Conservation (phyloP, 2,329 filamentous ascomycete species). For the Talaromyces amestolkiae region DNA sequence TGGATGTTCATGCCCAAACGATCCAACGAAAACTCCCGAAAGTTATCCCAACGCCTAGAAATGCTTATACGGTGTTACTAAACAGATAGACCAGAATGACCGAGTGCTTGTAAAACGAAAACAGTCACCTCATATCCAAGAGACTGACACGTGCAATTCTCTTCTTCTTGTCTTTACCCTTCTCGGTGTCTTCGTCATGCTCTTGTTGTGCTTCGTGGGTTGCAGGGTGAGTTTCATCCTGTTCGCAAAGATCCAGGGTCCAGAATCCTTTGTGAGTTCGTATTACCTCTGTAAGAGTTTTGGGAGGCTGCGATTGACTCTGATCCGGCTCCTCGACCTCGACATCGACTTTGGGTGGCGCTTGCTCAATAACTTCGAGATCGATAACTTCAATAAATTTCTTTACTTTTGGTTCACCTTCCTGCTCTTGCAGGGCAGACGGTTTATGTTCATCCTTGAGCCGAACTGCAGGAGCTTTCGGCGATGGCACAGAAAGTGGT, state of each 20-base stretch:
- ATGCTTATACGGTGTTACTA: constrained; percentile 18
- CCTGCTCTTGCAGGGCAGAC: not conserved
- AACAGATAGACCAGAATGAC: not conserved
- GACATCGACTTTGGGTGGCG: not conserved
- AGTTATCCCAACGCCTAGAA: not conserved
- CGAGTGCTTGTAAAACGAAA: not conserved
- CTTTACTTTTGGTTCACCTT: not conserved
- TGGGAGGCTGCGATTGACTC: not conserved
- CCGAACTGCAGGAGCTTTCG: not conserved
- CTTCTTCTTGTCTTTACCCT: constrained; percentile 26
- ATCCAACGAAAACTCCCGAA: not conserved
- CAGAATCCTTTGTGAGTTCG: constrained; percentile 27
- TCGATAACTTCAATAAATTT: not conserved
- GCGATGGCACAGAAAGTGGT: not conserved
- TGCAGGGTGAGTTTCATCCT: constrained; percentile 18
- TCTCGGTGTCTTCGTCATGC: constrained; percentile 12
- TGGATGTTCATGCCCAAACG: not conserved
- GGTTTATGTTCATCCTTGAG: not conserved
- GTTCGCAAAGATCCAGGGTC: constrained; percentile 21
- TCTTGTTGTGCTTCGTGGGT: constrained; percentile 12
- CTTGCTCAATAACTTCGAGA: not conserved
- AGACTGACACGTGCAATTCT: constrained; percentile 35
- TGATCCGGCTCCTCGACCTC: not conserved
- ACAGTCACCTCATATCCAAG: constrained; percentile 29
- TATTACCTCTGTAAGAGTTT: constrained; percentile 24